These are phyloP conservation scores for Moesziomyces globuligerus DNA, from an alignment of 1,284 basidiomycete genomes.

Conservation along the genomic window DNA sequence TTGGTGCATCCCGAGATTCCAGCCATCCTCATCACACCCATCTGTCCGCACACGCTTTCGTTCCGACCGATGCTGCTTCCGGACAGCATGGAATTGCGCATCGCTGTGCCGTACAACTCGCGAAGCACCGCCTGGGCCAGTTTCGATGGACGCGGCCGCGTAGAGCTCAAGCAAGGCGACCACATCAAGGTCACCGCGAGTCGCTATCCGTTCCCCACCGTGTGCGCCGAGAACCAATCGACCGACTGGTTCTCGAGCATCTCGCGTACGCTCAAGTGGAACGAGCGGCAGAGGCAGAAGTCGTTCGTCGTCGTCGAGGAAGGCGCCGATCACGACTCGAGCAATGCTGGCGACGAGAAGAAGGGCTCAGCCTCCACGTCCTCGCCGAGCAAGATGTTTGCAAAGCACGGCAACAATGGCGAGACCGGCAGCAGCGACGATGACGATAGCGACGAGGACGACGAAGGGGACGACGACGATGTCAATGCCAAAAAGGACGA, in stretches of 20 bases:
- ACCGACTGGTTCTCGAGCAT: conserved; percentile 99
- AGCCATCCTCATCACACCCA: conserved; percentile 93
- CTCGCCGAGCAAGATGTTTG: conserved; percentile 35
- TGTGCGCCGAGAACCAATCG: conserved; percentile 95
- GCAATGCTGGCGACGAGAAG: conserved; percentile 18
- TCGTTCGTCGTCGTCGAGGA: conserved; percentile 73
- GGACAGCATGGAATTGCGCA: conserved; percentile 97
- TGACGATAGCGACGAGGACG: conserved; percentile 24
- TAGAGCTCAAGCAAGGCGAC: conserved; percentile 86
- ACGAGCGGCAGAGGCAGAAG: conserved; percentile 66
- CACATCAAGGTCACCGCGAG: conserved; percentile 99
- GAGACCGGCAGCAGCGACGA: conserved; percentile 22
- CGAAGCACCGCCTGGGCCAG: conserved; percentile 98
- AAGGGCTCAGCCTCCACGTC: conserved; percentile 16
- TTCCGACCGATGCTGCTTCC: conserved; percentile 96
- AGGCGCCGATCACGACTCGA: conserved; percentile 72
- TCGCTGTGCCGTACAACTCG: conserved; percentile 98
- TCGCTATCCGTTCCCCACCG: conserved; percentile 97
- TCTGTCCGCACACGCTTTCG: conserved; percentile 97
- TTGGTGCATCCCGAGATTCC: conserved; percentile 98
- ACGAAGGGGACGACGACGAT: conserved; percentile 35
- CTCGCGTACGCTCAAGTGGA: conserved; percentile 89
- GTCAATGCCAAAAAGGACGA: conserved; percentile 38
- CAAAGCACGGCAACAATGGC: conserved; percentile 25
- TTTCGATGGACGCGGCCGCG: conserved; percentile 95